These are phyloP conservation scores for Achaetomiella virescens DNA, from an alignment of 495 filamentous ascomycete species.

Conservation along the genomic window DNA sequence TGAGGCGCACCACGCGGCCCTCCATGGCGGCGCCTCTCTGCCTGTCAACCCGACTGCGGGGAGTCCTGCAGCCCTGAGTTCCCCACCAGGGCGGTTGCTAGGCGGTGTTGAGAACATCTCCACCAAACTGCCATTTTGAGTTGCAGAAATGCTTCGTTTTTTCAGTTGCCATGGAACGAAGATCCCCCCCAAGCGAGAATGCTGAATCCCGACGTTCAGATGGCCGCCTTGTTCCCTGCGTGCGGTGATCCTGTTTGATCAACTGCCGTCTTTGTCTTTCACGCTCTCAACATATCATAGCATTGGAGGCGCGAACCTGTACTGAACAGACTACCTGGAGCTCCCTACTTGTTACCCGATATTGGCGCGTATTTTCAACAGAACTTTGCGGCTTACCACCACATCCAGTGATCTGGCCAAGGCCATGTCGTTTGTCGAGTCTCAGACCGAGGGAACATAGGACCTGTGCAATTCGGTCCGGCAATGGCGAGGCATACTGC, in stretches of 20 bases:
- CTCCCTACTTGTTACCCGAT: not conserved
- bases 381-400: constrained; percentile 21
- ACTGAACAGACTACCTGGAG: constrained; percentile 15
- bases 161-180: no score
- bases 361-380: not conserved
- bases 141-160: no score
- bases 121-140: no score
- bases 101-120: no score
- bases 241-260: not conserved
- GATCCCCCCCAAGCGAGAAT: no score
- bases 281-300: constrained; percentile 16
- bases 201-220: not conserved
- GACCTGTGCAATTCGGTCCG: constrained; percentile 21
- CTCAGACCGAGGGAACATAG: not conserved
- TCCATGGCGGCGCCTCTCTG: no score
- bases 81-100: no score
- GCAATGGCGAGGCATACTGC: constrained; percentile 27
- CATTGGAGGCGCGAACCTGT: constrained; percentile 24
- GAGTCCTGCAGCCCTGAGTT: not conserved
- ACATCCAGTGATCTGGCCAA: constrained; percentile 30
- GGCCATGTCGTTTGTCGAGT: not conserved
- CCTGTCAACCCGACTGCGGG: not conserved
- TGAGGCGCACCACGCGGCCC: not conserved
- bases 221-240: not conserved
- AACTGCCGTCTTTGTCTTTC: not conserved